Percentiles rank a stretch among this genome's conserved stretches.
phyloP scores from a whole-genome alignment of 106 monocot species.

The Platanthera zijinensis region DNA sequence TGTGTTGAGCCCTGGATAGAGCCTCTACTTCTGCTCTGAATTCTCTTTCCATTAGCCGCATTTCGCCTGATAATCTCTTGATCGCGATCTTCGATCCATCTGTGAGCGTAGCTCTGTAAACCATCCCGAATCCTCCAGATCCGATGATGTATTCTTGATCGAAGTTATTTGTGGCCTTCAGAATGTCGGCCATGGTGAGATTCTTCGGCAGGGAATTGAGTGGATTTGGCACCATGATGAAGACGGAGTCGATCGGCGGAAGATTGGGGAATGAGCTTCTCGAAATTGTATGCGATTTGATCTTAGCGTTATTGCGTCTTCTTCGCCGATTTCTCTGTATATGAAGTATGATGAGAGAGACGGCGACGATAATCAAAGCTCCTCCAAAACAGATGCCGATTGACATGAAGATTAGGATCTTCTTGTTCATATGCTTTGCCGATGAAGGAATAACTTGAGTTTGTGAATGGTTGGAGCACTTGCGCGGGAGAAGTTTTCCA shows the following conservation, averaged over 20 bases:
- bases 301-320: too few relatives aligned
- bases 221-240: not conserved
- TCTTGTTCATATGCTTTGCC: not conserved
- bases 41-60: constrained; percentile 14
- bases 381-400: constrained; percentile 5
- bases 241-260: not conserved
- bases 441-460: not conserved
- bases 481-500: not conserved
- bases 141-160: constrained; percentile 9
- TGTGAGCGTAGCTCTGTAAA: constrained; percentile 10
- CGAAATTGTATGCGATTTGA: not conserved
- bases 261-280: not conserved
- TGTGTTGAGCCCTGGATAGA: constrained; percentile 13
- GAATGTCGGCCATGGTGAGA: not conserved
- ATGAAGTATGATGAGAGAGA: not conserved
- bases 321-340: not conserved
- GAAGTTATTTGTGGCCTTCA: constrained; percentile 12
- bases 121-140: constrained; percentile 4
- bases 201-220: not conserved
- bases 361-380: not conserved
- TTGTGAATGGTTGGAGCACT: constrained; percentile 4
- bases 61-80: constrained; percentile 7
- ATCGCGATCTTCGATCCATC: constrained; percentile 12
- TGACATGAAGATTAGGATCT: not conserved
- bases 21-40: constrained; percentile 16